A percentile compares a stretch with the other conserved stretches of the same genome.
phyloP scores from a whole-genome alignment of 352 stramenopile genomes.

The Chrysophaeum taylorii region DNA sequence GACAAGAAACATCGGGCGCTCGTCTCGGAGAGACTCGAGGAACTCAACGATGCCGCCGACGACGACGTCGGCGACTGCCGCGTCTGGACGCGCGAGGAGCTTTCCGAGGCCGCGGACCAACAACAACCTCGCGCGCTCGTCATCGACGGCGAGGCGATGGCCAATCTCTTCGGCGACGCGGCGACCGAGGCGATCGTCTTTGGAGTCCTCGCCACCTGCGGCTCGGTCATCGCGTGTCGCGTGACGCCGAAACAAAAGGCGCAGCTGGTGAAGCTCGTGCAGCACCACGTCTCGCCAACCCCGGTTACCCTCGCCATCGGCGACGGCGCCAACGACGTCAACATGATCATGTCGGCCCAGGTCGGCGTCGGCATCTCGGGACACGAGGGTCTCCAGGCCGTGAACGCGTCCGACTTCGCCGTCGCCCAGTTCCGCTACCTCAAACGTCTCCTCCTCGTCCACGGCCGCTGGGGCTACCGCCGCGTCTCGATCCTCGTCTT shows the following conservation, averaged over 20 bases:
- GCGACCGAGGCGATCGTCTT: conserved; percentile 60
- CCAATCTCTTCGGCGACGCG: conserved; percentile 51
- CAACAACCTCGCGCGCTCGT: conserved; percentile 60
- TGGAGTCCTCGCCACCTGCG: conserved; percentile 65
- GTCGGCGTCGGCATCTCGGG: conserved; percentile 96
- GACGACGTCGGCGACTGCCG: background rate
- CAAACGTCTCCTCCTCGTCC: conserved; percentile 84
- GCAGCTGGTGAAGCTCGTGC: conserved; percentile 88
- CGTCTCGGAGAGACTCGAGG: background rate
- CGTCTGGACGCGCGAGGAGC: background rate
- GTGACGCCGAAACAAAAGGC: conserved; percentile 96
- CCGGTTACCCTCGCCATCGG: conserved; percentile 85
- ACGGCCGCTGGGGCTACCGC: conserved; percentile 96
- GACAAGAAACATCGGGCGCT: no score
- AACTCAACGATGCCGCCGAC: background rate
- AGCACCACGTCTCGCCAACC: conserved; percentile 56
- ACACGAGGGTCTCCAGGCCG: conserved; percentile 95
- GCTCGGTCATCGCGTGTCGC: conserved; percentile 91
- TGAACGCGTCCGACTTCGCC: conserved; percentile 94
- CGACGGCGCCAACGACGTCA: conserved; percentile 97
- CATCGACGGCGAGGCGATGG: conserved; percentile 78
- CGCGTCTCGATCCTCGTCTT: conserved; percentile 86
- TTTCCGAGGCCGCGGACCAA: background rate
- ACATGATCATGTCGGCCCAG: conserved; percentile 98
- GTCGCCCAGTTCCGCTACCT: conserved; percentile 97